Evolutionary conservation across 2,329 filamentous ascomycete genomes (phyloP), one percentile per base, ranked within the genome.

Genomic region (Mollisiaceae sp.): DNA sequence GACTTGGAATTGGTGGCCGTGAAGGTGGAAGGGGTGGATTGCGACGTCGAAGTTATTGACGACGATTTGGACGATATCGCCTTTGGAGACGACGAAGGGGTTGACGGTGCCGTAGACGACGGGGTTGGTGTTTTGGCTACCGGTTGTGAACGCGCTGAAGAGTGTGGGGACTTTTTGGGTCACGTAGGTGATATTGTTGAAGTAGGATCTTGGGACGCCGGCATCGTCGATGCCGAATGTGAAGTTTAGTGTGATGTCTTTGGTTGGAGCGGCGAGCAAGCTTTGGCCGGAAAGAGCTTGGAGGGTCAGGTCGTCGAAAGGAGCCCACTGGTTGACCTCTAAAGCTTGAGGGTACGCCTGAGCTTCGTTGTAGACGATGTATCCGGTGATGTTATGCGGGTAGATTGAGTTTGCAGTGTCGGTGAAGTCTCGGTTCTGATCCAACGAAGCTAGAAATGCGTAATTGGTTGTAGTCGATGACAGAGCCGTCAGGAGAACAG

Each of bases 141-240:
- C 87, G 0, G 63, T 60, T 1, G 87, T 87, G 3, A 96, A 81
- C 0, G 85, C 91, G 0, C 90, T 92, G 81, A 93, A 96, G 0
- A 97, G 82, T 0, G 90, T 88, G 0, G 93, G 93, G 0, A 96
- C 92, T 75, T 92, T 91, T 58, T 91, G 92, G 0, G 79, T 63
- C 2, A 85, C 84, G 76, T 94, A 97, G 36, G 91, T 92, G 68
- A 93, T 86, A 77, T 91, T 89, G 81, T 94, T 94, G 79, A 91
- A 86, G 78, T 89, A 78, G 57, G 80, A 82, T 62, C 67, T 68
- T 55, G 14, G 45, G 5, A 69, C 65, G 20, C 65, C 65, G 8
- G 18, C 27, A n/a, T 38, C 27, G 43, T 71, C 67, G 15, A 67
- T 35, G 15, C 57, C 52, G 52, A 71, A 71, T 20, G 62, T 67